Base-by-base conservation (phyloP, 495 filamentous ascomycete genomes). In the Hypoxylon cercidicola region DNA sequence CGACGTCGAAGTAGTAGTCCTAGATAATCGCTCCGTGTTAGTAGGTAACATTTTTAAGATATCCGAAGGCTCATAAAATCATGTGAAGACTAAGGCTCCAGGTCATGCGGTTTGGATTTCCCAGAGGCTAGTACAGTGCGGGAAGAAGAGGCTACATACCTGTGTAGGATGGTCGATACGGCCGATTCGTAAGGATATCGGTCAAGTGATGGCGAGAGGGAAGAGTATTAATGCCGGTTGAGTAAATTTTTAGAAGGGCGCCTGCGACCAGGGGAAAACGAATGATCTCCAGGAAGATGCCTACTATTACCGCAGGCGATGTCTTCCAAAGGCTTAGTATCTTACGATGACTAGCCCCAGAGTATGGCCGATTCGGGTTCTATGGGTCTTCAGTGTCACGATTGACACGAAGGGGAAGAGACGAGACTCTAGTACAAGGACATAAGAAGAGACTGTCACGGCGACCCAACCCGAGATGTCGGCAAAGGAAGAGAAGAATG, bases 231-330 rank as follows among this genome's bases (percentile, higher is more conserved):
- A 77, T 71, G 74, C 75, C 74, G 75, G 74, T 75, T 63, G 68
- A 68, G 70, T 59, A 55, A 71, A 74, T 77, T 82, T 79, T 76
- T 63, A n/a, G 74, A 81, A 82, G 81, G 82, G 78, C 81, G 82
- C 82, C 81, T 77, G 82, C 82, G 82, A 78, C 83, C 82, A 77
- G 65, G 62, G 55, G 65, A 60, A 66, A 70, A 77, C 70, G 72
- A 73, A 71, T 71, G 68, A 62, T 76, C 74, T 73, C 66, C 54
- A 51, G 65, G 60, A 69, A 76, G 75, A 75, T 75, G 77, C 70
- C 78, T 81, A 81, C 80, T 83, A 44, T 79, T 74, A 84, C 81
- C 81, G 79, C 77, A 81, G 73, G 71, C 74, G 64, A 62, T 66
- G 62, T 73, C 61, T 70, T 51, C 56, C 65, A 66, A 61, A 58